Evolutionary conservation across 2,329 filamentous ascomycete species (phyloP).

Genomic region (Aureobasidium sp.): DNA sequence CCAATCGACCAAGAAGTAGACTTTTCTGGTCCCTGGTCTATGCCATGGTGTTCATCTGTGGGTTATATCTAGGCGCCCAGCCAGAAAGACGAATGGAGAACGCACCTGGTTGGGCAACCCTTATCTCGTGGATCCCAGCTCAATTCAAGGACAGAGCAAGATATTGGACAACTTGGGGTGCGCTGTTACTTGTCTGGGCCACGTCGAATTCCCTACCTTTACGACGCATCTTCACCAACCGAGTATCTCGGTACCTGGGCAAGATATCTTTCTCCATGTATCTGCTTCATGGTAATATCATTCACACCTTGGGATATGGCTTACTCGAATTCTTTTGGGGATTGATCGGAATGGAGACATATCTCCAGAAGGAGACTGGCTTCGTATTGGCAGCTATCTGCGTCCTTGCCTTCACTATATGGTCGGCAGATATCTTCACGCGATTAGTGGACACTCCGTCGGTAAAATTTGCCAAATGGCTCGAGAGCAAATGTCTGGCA

Average conservation of each 20-base stretch:
- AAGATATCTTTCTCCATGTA: background rate
- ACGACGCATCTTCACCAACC: background rate
- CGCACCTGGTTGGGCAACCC: too few species aligned
- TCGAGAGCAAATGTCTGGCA: background rate
- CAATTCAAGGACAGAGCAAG: too few species aligned
- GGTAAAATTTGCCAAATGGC: background rate
- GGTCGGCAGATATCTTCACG: background rate
- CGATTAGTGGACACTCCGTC: background rate
- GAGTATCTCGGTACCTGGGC: background rate
- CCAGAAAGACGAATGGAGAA: too few species aligned
- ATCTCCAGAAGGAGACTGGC: background rate
- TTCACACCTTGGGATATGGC: background rate
- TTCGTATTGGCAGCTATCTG: background rate
- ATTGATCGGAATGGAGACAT: too few species aligned
- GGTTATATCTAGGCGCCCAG: too few species aligned
- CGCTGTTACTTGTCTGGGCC: background rate
- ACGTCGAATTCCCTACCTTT: background rate
- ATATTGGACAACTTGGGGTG: background rate
- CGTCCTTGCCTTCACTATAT: background rate
- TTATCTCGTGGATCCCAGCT: too few species aligned
- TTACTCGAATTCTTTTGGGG: background rate
- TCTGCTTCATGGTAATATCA: background rate
- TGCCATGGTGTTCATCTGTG: background rate
- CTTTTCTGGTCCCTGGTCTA: too few species aligned
- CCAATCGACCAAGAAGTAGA: too few species aligned